Base-by-base conservation (phyloP, 2,329 filamentous ascomycete species). In the Aspergillus brasiliensis region DNA sequence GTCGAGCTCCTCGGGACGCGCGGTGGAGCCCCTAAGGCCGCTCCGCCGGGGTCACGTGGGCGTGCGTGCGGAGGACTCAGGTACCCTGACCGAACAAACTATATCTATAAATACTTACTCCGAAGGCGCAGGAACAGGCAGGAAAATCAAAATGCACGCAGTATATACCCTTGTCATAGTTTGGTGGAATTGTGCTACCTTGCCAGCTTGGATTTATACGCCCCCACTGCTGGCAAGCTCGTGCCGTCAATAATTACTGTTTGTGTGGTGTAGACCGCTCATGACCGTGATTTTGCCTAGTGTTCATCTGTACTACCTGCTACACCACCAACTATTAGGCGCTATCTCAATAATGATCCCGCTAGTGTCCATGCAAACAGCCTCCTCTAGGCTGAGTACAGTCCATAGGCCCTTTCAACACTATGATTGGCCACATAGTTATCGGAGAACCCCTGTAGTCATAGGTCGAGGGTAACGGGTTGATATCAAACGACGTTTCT, bases 21-120 rank as follows among this genome's bases (percentile, higher is more conserved):
- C 51, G 51, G 51, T 55, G 58, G 53, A 55, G 37, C 58, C 37
- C 52, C 37, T 28, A n/a, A 23, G 53, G 47, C 53, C 53, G 53
- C 48, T 48, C 38, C 25, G 25, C 46, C 8, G 3, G 31, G 25
- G 25, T 49, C 46, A 49, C 46, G 46, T 49, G 46, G 23, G 5
- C 27, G n/a, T 25, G n/a, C 7, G 15, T n/a, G n/a, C 28, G 23
- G 25, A 25, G 19, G 23, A n/a, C 11, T 28, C n/a, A 28, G 23
- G 46, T 49, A 28, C 25, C 31, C 31, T 34, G 4, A 34, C 28
- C 28, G 11, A 34, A 11, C 31, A 34, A 34, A 34, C 31, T 34
- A 34, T 34, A 34, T 13, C 10, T 34, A 34, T 34, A 2, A 34
- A 13, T 34, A 34, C 13, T 31, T 6, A 34, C 11, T 34, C 31